phyloP scores from a whole-genome alignment of 164 flowering plant genomes.

The Aristolochia contorta region DNA sequence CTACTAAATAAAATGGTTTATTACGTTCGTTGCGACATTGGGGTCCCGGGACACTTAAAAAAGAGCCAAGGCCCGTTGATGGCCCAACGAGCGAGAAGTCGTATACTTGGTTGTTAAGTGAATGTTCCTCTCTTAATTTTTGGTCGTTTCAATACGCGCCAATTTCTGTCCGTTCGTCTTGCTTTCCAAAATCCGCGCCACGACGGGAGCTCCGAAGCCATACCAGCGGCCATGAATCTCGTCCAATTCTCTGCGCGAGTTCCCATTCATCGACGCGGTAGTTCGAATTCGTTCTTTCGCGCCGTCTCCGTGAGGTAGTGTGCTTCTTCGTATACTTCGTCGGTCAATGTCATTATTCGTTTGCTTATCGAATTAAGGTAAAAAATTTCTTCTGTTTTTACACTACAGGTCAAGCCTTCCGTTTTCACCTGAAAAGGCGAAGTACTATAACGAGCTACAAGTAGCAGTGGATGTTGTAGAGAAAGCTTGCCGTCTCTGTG shows the following conservation, averaged over 20 bases:
- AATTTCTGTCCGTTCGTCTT: no score
- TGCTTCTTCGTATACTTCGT: background rate
- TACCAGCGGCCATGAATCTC: background rate
- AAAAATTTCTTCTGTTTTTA: background rate
- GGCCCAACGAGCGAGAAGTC: no score
- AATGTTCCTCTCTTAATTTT: no score
- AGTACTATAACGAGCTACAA: constrained; percentile 65
- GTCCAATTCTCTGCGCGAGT: background rate
- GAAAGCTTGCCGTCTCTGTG: constrained; percentile 78
- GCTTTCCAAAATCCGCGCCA: background rate
- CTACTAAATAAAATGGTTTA: no score
- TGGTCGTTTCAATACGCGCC: no score
- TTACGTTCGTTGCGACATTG: no score
- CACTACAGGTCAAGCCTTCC: constrained; percentile 47
- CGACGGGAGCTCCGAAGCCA: background rate
- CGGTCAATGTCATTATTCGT: background rate
- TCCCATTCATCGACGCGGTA: background rate
- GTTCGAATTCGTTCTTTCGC: background rate
- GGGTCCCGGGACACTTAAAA: no score
- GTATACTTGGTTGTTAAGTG: no score
- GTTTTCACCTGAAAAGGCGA: constrained; percentile 38
- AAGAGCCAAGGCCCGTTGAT: no score
- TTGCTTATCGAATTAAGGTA: background rate
- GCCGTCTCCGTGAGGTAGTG: background rate
- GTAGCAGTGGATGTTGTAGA: constrained; percentile 75